phyloP scores from a whole-genome alignment of 2,329 filamentous ascomycete species.

The Neonectria faginata region DNA sequence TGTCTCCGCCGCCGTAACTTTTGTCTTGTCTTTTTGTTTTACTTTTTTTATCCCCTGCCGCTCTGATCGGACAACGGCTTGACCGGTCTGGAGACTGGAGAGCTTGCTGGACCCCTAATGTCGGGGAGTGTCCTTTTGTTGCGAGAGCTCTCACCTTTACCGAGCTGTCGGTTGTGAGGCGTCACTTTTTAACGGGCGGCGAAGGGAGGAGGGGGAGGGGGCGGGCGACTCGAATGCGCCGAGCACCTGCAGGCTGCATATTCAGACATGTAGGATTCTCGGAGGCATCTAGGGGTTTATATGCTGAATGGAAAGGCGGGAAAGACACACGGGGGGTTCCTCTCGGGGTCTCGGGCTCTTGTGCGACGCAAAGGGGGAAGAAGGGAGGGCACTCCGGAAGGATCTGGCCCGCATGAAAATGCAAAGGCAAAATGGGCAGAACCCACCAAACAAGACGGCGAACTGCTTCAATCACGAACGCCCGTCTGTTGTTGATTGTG shows the following conservation, averaged over 20 bases:
- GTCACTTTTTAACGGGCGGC: conserved; percentile 9
- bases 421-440: not conserved
- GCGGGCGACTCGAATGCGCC: not conserved
- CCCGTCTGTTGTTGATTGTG: conserved; percentile 1
- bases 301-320: not conserved
- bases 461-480: not conserved
- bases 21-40: not conserved
- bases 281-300: not conserved
- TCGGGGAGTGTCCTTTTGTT: not conserved
- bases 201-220: no score
- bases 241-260: conserved; percentile 21
- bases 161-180: conserved; percentile 25
- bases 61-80: not conserved
- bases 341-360: not conserved
- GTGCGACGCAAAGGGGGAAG: not conserved
- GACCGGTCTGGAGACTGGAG: conserved; percentile 4
- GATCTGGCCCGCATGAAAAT: not conserved
- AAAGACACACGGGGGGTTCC: not conserved
- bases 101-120: conserved; percentile 1
- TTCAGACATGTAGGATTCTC: not conserved
- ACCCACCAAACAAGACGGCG: not conserved
- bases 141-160: conserved; percentile 10
- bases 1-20: not conserved
- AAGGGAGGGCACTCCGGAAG: conserved; percentile 4
- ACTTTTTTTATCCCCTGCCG: conserved; percentile 1